Percentiles rank a stretch among this genome's conserved stretches.
phyloP scores from a whole-genome alignment of 306 rosid species.

The Gastrolobium villosum region DNA sequence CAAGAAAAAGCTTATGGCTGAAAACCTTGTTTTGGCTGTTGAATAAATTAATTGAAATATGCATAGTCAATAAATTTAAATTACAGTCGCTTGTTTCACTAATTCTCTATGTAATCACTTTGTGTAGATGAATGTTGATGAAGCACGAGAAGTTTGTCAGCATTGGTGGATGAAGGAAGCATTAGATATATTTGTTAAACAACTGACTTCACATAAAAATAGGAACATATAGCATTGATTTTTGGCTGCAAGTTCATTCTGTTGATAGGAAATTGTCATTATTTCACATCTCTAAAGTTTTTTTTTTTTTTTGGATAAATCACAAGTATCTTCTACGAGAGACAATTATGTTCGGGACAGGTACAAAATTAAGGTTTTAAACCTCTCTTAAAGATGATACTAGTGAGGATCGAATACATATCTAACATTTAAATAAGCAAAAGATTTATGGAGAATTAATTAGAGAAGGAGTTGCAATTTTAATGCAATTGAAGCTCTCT shows the following conservation, averaged over 20 bases:
- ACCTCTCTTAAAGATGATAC: too few species aligned
- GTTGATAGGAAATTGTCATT: constrained; percentile 21
- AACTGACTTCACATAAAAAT: constrained; percentile 52
- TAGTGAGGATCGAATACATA: too few species aligned
- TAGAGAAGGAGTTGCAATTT: too few species aligned
- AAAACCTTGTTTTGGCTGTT: neutral
- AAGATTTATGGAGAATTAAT: too few species aligned
- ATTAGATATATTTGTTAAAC: constrained; percentile 75
- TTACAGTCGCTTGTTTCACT: neutral
- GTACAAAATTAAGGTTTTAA: too few species aligned
- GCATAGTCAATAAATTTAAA: neutral
- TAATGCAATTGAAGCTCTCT: too few species aligned
- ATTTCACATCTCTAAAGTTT: neutral
- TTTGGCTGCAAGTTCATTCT: neutral
- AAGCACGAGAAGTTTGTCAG: constrained; percentile 86
- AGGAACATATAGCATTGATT: constrained; percentile 15
- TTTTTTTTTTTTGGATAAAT: too few species aligned
- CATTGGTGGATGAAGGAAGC: constrained; percentile 99
- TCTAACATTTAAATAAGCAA: too few species aligned
- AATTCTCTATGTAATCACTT: neutral
- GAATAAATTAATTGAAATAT: neutral
- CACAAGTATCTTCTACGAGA: too few species aligned
- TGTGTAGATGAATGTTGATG: constrained; percentile 71
- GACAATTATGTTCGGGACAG: too few species aligned
- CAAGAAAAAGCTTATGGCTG: too few species aligned